phyloP scores from a whole-genome alignment of 345 rosid genomes.

The Cardamine chenopodiifolia region DNA sequence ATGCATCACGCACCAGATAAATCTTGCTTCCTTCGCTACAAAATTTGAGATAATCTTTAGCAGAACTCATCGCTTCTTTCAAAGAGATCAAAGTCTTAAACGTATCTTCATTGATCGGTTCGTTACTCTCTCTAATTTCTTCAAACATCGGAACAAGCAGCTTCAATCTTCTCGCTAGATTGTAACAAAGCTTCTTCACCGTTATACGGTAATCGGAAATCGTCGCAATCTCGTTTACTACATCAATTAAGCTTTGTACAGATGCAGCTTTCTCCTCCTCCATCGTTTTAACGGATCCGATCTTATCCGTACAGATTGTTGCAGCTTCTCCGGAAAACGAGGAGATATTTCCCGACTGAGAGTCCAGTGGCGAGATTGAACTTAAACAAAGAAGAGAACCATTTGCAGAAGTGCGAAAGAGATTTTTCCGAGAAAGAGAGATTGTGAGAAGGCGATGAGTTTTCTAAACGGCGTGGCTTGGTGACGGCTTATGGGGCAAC shows the following conservation, averaged over 20 bases:
- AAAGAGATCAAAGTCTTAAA: conserved; percentile 49
- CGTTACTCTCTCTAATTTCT: conserved; percentile 71
- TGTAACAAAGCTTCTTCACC: conserved; percentile 76
- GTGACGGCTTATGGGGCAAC: conserved; percentile 24
- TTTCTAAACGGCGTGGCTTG: conserved; percentile 32
- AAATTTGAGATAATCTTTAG: conserved; percentile 69
- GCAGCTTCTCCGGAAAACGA: not conserved
- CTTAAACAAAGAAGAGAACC: conserved; percentile 27
- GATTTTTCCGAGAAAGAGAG: conserved; percentile 20
- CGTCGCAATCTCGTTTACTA: conserved; percentile 68
- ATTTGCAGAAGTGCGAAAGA: conserved; percentile 33
- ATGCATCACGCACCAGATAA: conserved; percentile 66
- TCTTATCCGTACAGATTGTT: not conserved
- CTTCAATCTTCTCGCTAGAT: conserved; percentile 79
- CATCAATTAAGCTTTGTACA: conserved; percentile 60
- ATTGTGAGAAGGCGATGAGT: conserved; percentile 34
- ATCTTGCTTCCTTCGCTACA: conserved; percentile 92
- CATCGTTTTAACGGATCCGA: conserved; percentile 46
- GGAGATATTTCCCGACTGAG: conserved; percentile 15
- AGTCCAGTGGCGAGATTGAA: conserved; percentile 20
- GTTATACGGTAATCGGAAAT: conserved; percentile 60
- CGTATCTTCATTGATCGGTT: conserved; percentile 56
- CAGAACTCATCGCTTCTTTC: conserved; percentile 54
- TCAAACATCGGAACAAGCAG: conserved; percentile 81
- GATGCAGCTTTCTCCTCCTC: conserved; percentile 57